Evolutionary conservation across 2,329 filamentous ascomycete species (phyloP), one percentile per base, ranked within the genome.

Genomic region (Fusarium chuoi): DNA sequence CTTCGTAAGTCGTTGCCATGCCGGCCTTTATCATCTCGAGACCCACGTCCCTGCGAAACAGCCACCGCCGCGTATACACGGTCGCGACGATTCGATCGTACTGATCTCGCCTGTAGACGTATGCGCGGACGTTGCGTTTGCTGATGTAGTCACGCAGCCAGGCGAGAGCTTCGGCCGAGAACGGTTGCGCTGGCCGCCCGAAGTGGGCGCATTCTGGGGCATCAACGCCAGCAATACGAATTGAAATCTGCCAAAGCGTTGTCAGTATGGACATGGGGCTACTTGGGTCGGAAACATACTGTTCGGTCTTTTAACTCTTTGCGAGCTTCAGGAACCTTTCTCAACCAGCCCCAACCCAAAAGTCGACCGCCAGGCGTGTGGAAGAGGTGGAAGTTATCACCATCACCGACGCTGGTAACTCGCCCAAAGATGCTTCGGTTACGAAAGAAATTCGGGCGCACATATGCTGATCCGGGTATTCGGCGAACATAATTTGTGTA

Each of bases 371-470:
- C 96, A 0, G 96, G 96, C 0, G 95, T 98, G 82, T 99, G 96
- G 81, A 93, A 99, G 54, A 99, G 82, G 76, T 96, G 93, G 82
- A 99, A 98, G 80, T 96, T 96, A 83, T 99, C 96, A 8, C 95
- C 97, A 87, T 99, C 96, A 46, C 97, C 96, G 30, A 99, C 96
- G 76, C 93, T 95, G 18, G 96, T 98, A 46, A 98, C 96, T 70
- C 89, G 89, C 20, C 96, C 96, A 77, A 96, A 93, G 46, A 99
- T 80, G 75, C 90, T 95, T 76, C 93, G 89, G 69, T 87, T 91
- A 51, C 93, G 90, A 80, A 96, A 96, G 79, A 92, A 92, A 17
- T 87, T 85, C 5, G 94, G 93, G 54, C 90, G 90, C 75, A 99
- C 92, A 80, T 95, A 89, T 30, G 89, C 87, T 41, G 94, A 90